Percentiles rank a stretch among this genome's conserved stretches.
Conservation (phyloP, 805 yeast species). For the Wickerhamiella domercqiae region DNA sequence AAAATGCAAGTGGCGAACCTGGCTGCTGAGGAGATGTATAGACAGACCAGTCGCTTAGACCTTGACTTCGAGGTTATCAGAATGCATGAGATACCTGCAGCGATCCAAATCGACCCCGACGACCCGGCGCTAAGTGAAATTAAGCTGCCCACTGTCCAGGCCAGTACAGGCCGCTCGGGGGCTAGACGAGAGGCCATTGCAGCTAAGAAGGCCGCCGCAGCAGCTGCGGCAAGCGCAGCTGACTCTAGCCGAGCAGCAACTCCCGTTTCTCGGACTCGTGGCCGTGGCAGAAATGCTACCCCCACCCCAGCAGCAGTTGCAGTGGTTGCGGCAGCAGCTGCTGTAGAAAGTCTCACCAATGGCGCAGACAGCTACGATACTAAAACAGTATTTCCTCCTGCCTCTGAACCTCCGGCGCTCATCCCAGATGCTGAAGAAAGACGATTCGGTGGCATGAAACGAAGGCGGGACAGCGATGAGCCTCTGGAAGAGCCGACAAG, state of each 20-base stretch:
- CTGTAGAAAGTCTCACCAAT: background rate
- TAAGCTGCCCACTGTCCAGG: constrained; percentile 32
- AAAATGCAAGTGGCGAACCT: constrained; percentile 94
- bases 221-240: constrained; percentile 19
- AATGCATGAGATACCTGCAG: constrained; percentile 68
- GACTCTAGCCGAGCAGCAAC: constrained; percentile 16
- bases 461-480: constrained; percentile 5
- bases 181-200: constrained; percentile 85
- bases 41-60: constrained; percentile 58
- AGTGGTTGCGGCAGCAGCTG: background rate
- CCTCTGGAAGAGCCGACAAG: constrained; percentile 12
- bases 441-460: background rate
- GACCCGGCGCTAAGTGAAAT: constrained; percentile 82
- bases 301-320: background rate
- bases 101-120: constrained; percentile 41
- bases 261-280: constrained; percentile 3
- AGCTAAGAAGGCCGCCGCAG: constrained; percentile 51
- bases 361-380: background rate
- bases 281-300: constrained; percentile 6
- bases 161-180: constrained; percentile 64
- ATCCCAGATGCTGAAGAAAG: background rate
- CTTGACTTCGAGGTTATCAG: constrained; percentile 63
- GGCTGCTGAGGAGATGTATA: constrained; percentile 62
- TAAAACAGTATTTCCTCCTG: background rate
- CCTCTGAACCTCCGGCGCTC: background rate